Percentiles rank a stretch among this genome's conserved stretches.
These are phyloP conservation scores for Leccinum fibrillosum DNA, from an alignment of 768 basidiomycete species.

Conservation along the genomic window DNA sequence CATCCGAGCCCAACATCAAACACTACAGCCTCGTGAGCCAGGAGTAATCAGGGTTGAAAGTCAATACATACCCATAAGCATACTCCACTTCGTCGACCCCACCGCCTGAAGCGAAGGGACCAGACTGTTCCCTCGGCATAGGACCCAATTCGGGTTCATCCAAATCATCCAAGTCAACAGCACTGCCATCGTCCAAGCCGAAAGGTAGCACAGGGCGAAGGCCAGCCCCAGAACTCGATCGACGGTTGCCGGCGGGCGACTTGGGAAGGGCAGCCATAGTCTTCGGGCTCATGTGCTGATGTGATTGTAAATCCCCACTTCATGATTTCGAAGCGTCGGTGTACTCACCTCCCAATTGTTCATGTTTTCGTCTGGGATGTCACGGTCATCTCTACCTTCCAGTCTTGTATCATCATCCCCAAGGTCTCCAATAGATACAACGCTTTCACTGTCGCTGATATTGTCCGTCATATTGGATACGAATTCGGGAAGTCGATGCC, in stretches of 20 bases:
- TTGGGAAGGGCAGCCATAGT: slow-evolving; percentile 92
- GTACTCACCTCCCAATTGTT: slow-evolving; percentile 92
- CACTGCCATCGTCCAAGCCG: slow-evolving; percentile 73
- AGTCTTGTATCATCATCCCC: slow-evolving; percentile 68
- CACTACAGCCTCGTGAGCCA: slow-evolving; percentile 20
- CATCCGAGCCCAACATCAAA: slow-evolving; percentile 11
- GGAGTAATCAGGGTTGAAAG: background rate
- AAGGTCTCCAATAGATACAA: slow-evolving; percentile 85
- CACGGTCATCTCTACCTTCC: slow-evolving; percentile 61
- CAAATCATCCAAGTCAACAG: slow-evolving; percentile 69
- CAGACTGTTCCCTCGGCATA: slow-evolving; percentile 67
- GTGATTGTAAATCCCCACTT: background rate
- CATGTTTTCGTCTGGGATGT: slow-evolving; percentile 70
- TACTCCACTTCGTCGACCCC: slow-evolving; percentile 91
- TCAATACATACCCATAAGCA: slow-evolving; percentile 67
- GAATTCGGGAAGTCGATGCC: slow-evolving; percentile 80
- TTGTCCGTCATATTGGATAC: slow-evolving; percentile 79
- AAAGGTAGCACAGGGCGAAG: slow-evolving; percentile 79
- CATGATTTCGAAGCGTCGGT: background rate
- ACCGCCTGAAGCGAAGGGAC: slow-evolving; percentile 73
- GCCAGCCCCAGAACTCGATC: slow-evolving; percentile 81
- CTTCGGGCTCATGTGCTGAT: slow-evolving; percentile 92
- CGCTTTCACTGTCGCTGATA: slow-evolving; percentile 93
- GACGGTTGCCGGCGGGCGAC: slow-evolving; percentile 77
- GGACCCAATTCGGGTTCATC: slow-evolving; percentile 72